A percentile compares a stretch with the other conserved stretches of the same genome.
Conservation (phyloP, 352 stramenopile genomes). For the Phytopythium chamaehyphon region DNA sequence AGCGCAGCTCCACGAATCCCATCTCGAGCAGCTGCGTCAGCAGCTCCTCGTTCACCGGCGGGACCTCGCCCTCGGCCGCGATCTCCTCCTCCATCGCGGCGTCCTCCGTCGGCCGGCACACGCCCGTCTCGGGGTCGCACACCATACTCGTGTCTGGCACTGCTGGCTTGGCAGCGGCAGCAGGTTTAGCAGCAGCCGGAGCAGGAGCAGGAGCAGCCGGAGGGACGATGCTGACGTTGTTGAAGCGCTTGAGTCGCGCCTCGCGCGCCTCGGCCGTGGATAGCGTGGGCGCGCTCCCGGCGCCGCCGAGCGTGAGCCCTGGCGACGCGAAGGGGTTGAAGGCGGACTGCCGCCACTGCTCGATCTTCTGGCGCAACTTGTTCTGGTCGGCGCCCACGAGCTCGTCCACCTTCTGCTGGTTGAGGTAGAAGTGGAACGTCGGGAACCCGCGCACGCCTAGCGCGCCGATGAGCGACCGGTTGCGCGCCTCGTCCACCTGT, state of each 20-base stretch:
- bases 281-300: constrained; percentile 16
- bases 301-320: constrained; percentile 49
- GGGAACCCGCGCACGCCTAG: constrained; percentile 84
- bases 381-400: constrained; percentile 84
- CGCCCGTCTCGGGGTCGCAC: constrained; percentile 58
- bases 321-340: constrained; percentile 85
- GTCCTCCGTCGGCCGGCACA: constrained; percentile 35
- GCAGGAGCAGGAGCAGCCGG: constrained; percentile 9
- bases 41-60: constrained; percentile 67
- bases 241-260: constrained; percentile 75
- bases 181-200: constrained; percentile 7
- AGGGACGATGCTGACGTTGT: constrained; percentile 57
- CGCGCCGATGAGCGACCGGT: constrained; percentile 74
- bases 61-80: constrained; percentile 28
- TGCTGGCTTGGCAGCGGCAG: constrained; percentile 11
- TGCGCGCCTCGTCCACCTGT: constrained; percentile 76
- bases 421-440: constrained; percentile 92
- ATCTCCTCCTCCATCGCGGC: constrained; percentile 18
- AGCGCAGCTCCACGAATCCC: constrained; percentile 79
- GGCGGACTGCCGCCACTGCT: constrained; percentile 80
- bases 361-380: constrained; percentile 80
- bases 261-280: constrained; percentile 62
- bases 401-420: constrained; percentile 84
- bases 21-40: constrained; percentile 76
- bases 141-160: constrained; percentile 49